Conservation (phyloP, 2,329 filamentous ascomycete genomes). For the Whalleya microplaca region DNA sequence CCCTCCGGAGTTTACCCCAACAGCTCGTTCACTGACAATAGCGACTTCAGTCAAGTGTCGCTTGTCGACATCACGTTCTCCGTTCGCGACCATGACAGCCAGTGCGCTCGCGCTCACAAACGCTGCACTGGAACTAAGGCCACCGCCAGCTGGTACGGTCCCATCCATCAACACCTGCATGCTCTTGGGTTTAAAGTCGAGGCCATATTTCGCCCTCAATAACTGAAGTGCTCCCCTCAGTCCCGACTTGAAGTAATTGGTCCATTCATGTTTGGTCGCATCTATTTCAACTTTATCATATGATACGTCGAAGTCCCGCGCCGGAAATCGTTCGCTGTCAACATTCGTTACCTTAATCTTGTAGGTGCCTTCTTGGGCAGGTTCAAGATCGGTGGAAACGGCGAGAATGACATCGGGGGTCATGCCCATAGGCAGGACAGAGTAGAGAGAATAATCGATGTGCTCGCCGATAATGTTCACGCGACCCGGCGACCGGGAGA, state of each 20-base stretch:
- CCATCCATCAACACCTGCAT: slow-evolving; percentile 93
- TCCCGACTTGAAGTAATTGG: slow-evolving; percentile 97
- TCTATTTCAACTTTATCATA: slow-evolving; percentile 76
- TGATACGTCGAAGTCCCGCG: slow-evolving; percentile 74
- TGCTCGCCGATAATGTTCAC: slow-evolving; percentile 99
- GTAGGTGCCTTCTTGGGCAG: slow-evolving; percentile 56
- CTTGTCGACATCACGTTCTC: slow-evolving; percentile 79
- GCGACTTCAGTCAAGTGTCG: slow-evolving; percentile 89
- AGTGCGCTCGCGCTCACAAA: slow-evolving; percentile 90
- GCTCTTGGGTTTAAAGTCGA: slow-evolving; percentile 67
- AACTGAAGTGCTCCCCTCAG: slow-evolving; percentile 80
- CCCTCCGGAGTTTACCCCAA: slow-evolving; percentile 96
- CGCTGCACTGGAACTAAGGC: slow-evolving; percentile 90
- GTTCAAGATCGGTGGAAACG: slow-evolving; percentile 58
- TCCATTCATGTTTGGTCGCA: slow-evolving; percentile 85
- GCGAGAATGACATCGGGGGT: slow-evolving; percentile 89
- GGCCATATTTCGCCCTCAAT: slow-evolving; percentile 67
- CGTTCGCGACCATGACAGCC: slow-evolving; percentile 85
- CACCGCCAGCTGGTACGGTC: slow-evolving; percentile 88
- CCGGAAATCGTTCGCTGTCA: slow-evolving; percentile 73
- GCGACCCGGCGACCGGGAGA: slow-evolving; percentile 87
- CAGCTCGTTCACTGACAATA: slow-evolving; percentile 90
- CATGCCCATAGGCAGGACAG: slow-evolving; percentile 94
- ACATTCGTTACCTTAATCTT: slow-evolving; percentile 82
- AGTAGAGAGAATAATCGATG: slow-evolving; percentile 97